Conservation (phyloP, 1,139 yeast genomes). For the Taiozyma onychis region DNA sequence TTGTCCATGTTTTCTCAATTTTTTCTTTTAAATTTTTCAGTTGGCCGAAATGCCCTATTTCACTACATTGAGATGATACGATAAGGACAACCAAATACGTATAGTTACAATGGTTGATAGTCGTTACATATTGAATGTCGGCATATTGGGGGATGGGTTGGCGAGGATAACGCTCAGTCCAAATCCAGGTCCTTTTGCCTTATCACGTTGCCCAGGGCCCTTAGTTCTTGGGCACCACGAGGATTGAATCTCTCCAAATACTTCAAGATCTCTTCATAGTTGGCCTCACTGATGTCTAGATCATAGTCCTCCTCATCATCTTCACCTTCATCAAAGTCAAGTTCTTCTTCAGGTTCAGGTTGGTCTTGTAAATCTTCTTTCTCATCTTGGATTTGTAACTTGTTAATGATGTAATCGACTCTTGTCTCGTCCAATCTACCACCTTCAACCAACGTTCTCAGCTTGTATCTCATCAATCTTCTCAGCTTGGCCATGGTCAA, state of each 20-base stretch:
- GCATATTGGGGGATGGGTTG: neutral
- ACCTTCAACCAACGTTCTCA: conserved; percentile 47
- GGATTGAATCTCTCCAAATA: conserved; percentile 33
- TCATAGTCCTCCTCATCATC: conserved; percentile 18
- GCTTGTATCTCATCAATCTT: conserved; percentile 65
- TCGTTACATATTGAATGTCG: neutral
- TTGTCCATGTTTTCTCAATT: neutral
- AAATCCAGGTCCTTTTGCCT: conserved; percentile 35
- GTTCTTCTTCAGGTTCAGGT: conserved; percentile 20
- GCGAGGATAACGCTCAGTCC: neutral
- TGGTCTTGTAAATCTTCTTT: conserved; percentile 14
- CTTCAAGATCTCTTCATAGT: conserved; percentile 33
- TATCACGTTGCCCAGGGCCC: conserved; percentile 39
- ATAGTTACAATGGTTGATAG: neutral
- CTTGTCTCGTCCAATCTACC: conserved; percentile 29
- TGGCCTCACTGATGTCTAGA: conserved; percentile 26
- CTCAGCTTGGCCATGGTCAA: conserved; percentile 61
- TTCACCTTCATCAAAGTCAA: conserved; percentile 19
- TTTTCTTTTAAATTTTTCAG: neutral
- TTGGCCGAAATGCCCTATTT: neutral
- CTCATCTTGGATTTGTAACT: conserved; percentile 17
- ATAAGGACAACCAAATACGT: neutral
- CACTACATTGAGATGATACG: neutral
- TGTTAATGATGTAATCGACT: conserved; percentile 25
- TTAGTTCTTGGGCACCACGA: conserved; percentile 34